Base-by-base conservation (phyloP, 352 stramenopile genomes). In the Phytophthora pini region DNA sequence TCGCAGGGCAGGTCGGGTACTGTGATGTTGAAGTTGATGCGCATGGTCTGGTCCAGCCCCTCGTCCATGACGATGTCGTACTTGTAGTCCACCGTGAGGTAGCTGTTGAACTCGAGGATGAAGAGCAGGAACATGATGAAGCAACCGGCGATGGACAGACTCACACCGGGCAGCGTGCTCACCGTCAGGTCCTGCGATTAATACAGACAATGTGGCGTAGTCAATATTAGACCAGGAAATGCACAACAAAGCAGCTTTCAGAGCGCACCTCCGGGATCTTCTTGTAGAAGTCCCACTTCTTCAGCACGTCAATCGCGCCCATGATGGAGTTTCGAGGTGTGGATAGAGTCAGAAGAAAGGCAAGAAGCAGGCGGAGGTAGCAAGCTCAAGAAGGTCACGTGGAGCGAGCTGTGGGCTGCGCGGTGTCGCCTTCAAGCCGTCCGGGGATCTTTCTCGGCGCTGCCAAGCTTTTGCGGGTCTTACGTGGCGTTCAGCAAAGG, bases 11-110 rank as follows among this genome's bases (percentile, higher is more conserved):
- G 65, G 77, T 99, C 94, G 31, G 98, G 88, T 45, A 99, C 85
- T 31, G 96, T 99, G 70, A 99, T 98, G 81, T 99, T 99, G 71
- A 99, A 99, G 77, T 99, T 99, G 49, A 99, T 97, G 56, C 94
- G 89, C 72, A 96, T 87, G 41, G 77, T 94, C 71, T 92, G 77
- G 68, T 94, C 84, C 24, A 95, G 71, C 2, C 79, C 83, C 55
- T 95, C 80, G 76, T 97, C 89, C 83, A 96, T 94, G 41, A 95
- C 86, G 66, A 95, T 94, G 62, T 94, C 84, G 70, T 94, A 92
- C 72, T 92, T 85, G 77, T 95, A 93, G 57, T 92, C 85, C 27
- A 92, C 80, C 40, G 82, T 92, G 9, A 96, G 61, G 76, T 90
- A 97, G 63, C 72, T 87, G 72, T 93, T 95, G 70, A 97, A 92